These are phyloP conservation scores for Lasiodiplodia sp. DNA, from an alignment of 2,329 filamentous ascomycete genomes.

Conservation along the genomic window DNA sequence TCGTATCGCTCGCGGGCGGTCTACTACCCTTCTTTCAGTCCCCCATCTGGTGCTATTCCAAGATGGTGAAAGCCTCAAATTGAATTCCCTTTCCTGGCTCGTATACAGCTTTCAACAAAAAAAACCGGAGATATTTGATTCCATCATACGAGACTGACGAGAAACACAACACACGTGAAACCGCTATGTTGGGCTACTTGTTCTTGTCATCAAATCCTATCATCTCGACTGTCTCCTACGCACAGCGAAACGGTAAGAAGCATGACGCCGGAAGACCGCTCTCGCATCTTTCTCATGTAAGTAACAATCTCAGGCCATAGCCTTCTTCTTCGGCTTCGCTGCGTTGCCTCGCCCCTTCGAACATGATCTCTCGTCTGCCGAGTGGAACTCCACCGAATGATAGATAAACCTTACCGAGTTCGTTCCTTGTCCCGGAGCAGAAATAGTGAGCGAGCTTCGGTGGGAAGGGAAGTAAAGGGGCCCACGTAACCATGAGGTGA, in stretches of 20 bases:
- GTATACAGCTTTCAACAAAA: neutral
- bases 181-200: too few relatives aligned
- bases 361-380: neutral
- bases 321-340: neutral
- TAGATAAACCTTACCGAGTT: too few relatives aligned
- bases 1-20: neutral
- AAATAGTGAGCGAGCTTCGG: too few relatives aligned
- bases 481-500: neutral
- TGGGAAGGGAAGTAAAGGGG: too few relatives aligned
- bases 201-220: too few relatives aligned
- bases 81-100: neutral
- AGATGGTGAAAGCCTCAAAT: neutral
- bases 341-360: neutral
- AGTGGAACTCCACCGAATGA: too few relatives aligned
- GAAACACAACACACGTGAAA: neutral
- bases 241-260: too few relatives aligned
- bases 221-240: too few relatives aligned
- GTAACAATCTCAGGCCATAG: neutral
- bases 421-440: too few relatives aligned
- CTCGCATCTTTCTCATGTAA: neutral
- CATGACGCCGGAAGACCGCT: too few relatives aligned
- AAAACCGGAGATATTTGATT: neutral
- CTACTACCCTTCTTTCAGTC: neutral
- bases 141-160: neutral
- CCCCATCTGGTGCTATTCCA: neutral